phyloP scores from a whole-genome alignment of 2,329 filamentous ascomycete species.

The Ascosphaera aggregata region DNA sequence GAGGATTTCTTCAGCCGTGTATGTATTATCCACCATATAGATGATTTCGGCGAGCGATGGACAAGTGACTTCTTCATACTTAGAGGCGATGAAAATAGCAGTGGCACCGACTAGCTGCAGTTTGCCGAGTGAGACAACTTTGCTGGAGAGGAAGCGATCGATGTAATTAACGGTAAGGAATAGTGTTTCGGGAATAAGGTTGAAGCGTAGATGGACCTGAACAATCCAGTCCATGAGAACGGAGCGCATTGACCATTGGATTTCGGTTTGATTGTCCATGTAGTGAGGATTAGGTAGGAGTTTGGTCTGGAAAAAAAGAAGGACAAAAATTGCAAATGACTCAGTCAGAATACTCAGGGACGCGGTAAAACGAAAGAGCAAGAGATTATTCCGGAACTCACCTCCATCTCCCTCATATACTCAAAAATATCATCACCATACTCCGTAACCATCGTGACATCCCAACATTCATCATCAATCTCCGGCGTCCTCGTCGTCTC shows the following conservation, averaged over 20 bases:
- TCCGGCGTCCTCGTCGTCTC: slow-evolving; percentile 41
- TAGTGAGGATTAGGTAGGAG: slow-evolving; percentile 90
- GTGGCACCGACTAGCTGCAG: slow-evolving; percentile 96
- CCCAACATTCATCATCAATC: slow-evolving; percentile 62
- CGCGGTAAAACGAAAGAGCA: neutral
- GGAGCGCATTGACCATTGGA: slow-evolving; percentile 98
- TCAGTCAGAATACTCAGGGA: neutral
- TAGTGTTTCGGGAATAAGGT: slow-evolving; percentile 77
- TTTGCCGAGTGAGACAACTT: slow-evolving; percentile 96
- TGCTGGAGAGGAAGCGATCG: slow-evolving; percentile 91
- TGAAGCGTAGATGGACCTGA: slow-evolving; percentile 89
- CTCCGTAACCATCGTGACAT: slow-evolving; percentile 93
- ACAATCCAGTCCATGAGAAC: slow-evolving; percentile 96
- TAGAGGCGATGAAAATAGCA: slow-evolving; percentile 84
- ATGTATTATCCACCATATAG: slow-evolving; percentile 93
- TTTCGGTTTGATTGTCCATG: slow-evolving; percentile 97
- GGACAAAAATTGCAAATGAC: neutral
- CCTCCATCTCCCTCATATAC: slow-evolving; percentile 92
- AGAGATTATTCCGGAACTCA: slow-evolving; percentile 13
- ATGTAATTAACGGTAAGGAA: slow-evolving; percentile 93
- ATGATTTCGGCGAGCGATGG: slow-evolving; percentile 88
- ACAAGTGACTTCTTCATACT: slow-evolving; percentile 98
- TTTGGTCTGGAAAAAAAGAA: slow-evolving; percentile 32
- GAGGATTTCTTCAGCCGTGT: slow-evolving; percentile 73
- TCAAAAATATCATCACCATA: slow-evolving; percentile 86